Evolutionary conservation across 2,329 filamentous ascomycete genomes (phyloP).

Genomic region (Meredithiella fracta): DNA sequence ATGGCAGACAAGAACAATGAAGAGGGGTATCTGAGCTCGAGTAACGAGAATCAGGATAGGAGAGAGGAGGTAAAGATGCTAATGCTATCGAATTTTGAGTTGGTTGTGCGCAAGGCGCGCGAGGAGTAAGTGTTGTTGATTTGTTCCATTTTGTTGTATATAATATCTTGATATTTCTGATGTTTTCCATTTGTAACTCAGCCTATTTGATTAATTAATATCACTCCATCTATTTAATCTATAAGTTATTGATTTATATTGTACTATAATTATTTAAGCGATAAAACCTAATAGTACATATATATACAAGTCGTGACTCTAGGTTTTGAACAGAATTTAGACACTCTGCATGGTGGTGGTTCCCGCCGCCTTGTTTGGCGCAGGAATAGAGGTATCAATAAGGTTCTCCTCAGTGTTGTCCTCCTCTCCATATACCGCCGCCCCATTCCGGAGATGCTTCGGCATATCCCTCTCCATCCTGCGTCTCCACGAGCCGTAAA

Average conservation of each 20-base stretch:
- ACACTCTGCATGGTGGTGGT: background rate
- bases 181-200: too few species aligned
- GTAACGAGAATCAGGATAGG: too few species aligned
- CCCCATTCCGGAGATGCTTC: constrained; percentile 6
- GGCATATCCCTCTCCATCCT: constrained; percentile 24
- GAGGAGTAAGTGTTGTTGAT: background rate
- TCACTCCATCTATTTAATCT: too few species aligned
- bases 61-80: too few species aligned
- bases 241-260: background rate
- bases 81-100: background rate
- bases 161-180: too few species aligned
- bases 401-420: constrained; percentile 8
- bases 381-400: background rate
- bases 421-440: background rate
- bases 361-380: constrained; percentile 3
- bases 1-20: background rate
- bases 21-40: background rate
- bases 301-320: too few species aligned
- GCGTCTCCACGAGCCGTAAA: constrained; percentile 65
- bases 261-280: too few species aligned
- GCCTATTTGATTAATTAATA: too few species aligned
- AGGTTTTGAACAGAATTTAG: background rate
- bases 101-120: background rate
- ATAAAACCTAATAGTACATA: too few species aligned
- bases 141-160: background rate